Conservation (phyloP, 495 filamentous ascomycete species). For the Aspergillus bridgeri region DNA sequence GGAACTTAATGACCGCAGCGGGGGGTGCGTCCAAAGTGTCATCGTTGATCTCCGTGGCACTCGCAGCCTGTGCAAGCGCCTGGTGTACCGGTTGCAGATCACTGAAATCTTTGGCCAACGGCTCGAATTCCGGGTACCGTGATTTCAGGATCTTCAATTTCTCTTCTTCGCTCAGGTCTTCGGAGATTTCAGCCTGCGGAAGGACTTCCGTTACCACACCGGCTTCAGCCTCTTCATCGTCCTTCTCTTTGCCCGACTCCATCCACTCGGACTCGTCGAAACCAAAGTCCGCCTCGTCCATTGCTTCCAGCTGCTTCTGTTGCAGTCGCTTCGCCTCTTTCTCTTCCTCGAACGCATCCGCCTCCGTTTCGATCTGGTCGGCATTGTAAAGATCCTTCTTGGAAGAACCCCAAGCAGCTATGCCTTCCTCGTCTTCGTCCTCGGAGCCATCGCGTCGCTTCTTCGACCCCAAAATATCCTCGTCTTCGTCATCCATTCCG, state of each 20-base stretch:
- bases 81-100: constrained; percentile 63
- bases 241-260: constrained; percentile 38
- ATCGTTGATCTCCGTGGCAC: constrained; percentile 39
- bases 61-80: constrained; percentile 54
- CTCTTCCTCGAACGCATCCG: constrained; percentile 90
- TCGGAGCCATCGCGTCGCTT: constrained; percentile 30
- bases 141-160: constrained; percentile 69
- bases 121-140: constrained; percentile 89
- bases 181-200: constrained; percentile 74
- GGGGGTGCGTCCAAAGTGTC: constrained; percentile 33
- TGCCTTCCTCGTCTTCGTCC: constrained; percentile 68
- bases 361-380: constrained; percentile 84
- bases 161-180: constrained; percentile 73
- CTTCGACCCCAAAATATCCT: constrained; percentile 13
- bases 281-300: constrained; percentile 86
- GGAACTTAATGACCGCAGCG: constrained; percentile 63
- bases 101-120: constrained; percentile 74
- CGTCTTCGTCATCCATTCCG: constrained; percentile 37
- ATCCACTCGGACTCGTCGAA: constrained; percentile 88
- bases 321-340: constrained; percentile 81
- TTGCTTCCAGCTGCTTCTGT: constrained; percentile 78
- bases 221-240: constrained; percentile 36
- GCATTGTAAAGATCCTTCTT: constrained; percentile 91
- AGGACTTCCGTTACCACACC: constrained; percentile 76
- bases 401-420: constrained; percentile 79